A percentile compares a stretch with the other conserved stretches of the same genome.
phyloP scores from a whole-genome alignment of 495 filamentous ascomycete genomes.

The Massariosphaeria phaeospora region DNA sequence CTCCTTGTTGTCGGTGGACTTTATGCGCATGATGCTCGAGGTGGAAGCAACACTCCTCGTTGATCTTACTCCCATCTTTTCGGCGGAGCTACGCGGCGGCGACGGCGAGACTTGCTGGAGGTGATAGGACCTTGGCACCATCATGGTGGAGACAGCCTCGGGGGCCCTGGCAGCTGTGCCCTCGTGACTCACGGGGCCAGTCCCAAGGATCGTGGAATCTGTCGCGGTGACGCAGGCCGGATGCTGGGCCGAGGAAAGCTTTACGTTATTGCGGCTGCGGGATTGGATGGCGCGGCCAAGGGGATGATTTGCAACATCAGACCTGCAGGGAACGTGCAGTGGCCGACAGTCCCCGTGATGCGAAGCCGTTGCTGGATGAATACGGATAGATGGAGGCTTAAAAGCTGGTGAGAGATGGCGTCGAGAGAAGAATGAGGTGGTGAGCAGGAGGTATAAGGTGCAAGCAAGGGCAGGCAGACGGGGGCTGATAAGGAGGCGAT shows the following conservation, averaged over 20 bases:
- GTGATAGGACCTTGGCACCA: conserved; percentile 33
- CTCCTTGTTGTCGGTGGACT: conserved; percentile 6
- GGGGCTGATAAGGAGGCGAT: too few species aligned
- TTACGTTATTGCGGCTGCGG: conserved; percentile 22
- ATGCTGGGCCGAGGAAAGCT: conserved; percentile 8
- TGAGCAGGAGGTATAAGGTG: too few species aligned
- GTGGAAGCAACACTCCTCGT: background rate
- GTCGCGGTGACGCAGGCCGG: conserved; percentile 10
- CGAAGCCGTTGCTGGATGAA: too few species aligned
- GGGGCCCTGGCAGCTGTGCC: conserved; percentile 1
- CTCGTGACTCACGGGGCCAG: conserved; percentile 6
- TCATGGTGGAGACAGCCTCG: conserved; percentile 30
- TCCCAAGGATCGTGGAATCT: background rate
- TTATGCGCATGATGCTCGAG: background rate
- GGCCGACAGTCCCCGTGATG: background rate
- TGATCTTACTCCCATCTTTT: conserved; percentile 27
- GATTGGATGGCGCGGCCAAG: conserved; percentile 17
- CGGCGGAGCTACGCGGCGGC: background rate
- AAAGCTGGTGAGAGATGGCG: too few species aligned
- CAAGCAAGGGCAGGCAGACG: too few species aligned
- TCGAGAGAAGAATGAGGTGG: too few species aligned
- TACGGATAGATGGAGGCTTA: too few species aligned
- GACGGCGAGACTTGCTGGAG: conserved; percentile 17
- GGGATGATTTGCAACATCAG: conserved; percentile 1
- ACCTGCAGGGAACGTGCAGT: conserved; percentile 1